Evolutionary conservation across 2,329 filamentous ascomycete species (phyloP), one percentile per base, ranked within the genome.

Genomic region (Botryosphaeria dothidea): DNA sequence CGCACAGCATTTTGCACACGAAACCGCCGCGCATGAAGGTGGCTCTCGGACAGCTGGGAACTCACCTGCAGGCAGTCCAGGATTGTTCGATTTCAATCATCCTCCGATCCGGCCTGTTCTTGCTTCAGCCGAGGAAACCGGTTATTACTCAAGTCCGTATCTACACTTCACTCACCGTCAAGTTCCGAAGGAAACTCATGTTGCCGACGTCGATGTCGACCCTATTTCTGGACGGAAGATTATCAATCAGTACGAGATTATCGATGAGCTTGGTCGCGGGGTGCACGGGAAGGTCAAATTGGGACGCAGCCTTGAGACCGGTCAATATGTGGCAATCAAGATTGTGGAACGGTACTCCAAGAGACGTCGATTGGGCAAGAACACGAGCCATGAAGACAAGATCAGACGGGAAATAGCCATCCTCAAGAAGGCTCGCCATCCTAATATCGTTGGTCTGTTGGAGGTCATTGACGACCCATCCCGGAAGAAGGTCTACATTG

Each of bases 241-340:
- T 62, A 96, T 99, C 83, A 99, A 99, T 74, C 91, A 97, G 75
- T 99, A 99, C 80, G 92, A 97, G 78, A 92, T 99, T 71, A 90
- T 98, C 69, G 92, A 96, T 77, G 95, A 99, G 79, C 92, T 99
- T 62, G 95, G 95, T 64, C 90, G 95, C 66, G 95, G 95, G 58
- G 92, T 97, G 72, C 95, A 99, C 76, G 95, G 95, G 73, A 99
- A 98, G 81, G 95, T 99, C 74, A 99, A 99, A 80, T 85, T 97
- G 54, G 95, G 93, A 54, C 88, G 92, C 62, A 93, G 96, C 74
- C 82, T 92, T 51, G 83, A 89, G 64, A 93, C 87, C 1, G 85
- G 86, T 67, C 89, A 92, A 62, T 90, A 90, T 74, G 94, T 99
- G 3, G 95, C 95, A 65, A 97, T 99, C 84, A 99, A 99, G 81